Percentiles rank a stretch among this genome's conserved stretches.
Conservation (phyloP, 2,329 filamentous ascomycete genomes). For the Calonectria montana region DNA sequence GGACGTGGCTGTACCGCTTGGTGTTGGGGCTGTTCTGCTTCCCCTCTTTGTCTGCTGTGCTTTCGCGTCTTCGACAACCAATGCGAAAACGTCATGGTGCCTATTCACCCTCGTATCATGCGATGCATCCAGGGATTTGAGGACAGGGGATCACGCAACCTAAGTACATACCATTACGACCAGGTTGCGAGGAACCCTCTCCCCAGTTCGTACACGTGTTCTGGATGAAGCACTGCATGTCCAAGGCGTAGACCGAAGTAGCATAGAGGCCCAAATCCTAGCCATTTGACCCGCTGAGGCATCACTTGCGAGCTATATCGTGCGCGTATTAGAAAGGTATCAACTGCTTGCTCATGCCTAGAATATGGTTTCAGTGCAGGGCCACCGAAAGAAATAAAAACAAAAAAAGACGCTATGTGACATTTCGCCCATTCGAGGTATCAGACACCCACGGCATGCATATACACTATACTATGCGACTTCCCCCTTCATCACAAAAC, state of each 20-base stretch:
- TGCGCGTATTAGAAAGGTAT: background rate
- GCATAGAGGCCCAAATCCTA: background rate
- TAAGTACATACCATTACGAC: background rate
- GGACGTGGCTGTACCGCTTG: background rate
- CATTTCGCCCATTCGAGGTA: constrained; percentile 39
- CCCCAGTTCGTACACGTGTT: constrained; percentile 3
- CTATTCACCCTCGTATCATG: background rate
- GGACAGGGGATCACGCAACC: background rate
- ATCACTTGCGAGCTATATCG: constrained; percentile 18
- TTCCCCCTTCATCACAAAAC: constrained; percentile 23
- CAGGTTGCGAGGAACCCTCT: background rate
- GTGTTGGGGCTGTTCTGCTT: background rate
- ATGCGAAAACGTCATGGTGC: background rate
- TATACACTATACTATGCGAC: constrained; percentile 19
- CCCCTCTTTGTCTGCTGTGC: background rate
- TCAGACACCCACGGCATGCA: constrained; percentile 36
- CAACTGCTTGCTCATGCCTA: constrained; percentile 5
- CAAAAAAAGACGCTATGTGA: constrained; percentile 39
- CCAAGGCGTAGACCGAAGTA: background rate
- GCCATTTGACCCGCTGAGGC: background rate
- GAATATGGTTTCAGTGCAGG: constrained; percentile 30
- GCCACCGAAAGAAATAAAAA: constrained; percentile 34
- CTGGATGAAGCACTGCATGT: constrained; percentile 1
- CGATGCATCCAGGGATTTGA: constrained; percentile 2
- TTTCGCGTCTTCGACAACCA: background rate